Evolutionary conservation across 2,329 filamentous ascomycete genomes (phyloP).

Genomic region (Endoconidiophora polonica): DNA sequence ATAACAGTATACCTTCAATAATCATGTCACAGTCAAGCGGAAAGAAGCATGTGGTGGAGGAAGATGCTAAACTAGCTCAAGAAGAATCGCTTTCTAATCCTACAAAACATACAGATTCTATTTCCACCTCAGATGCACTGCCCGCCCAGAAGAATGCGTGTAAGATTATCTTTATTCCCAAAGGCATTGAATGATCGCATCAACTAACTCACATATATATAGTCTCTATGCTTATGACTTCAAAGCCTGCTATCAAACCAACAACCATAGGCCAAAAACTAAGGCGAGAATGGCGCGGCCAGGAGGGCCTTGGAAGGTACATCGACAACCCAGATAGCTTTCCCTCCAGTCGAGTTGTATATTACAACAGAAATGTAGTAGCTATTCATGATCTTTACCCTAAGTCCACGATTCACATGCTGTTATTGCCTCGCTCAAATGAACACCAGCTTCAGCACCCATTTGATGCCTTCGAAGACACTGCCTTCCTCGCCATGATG

Average conservation of each 20-base stretch:
- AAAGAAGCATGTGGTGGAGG: too few relatives aligned
- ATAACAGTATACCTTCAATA: neutral
- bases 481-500: slow-evolving; percentile 49
- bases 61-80: neutral
- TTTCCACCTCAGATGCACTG: neutral
- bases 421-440: slow-evolving; percentile 65
- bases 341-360: slow-evolving; percentile 44
- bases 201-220: neutral
- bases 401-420: slow-evolving; percentile 69
- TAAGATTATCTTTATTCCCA: neutral
- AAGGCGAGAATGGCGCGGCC: slow-evolving; percentile 21
- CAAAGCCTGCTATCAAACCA: neutral
- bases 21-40: neutral
- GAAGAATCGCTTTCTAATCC: neutral
- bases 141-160: neutral
- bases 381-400: slow-evolving; percentile 72
- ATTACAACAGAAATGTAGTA: slow-evolving; percentile 51
- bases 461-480: slow-evolving; percentile 58
- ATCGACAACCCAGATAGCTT: slow-evolving; percentile 45
- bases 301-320: slow-evolving; percentile 51
- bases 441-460: slow-evolving; percentile 50
- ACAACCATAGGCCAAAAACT: neutral
- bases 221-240: slow-evolving; percentile 1
- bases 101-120: neutral
- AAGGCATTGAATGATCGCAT: neutral